These are phyloP conservation scores for Amanita polypyramis DNA, from an alignment of 768 basidiomycete species.

Conservation along the genomic window DNA sequence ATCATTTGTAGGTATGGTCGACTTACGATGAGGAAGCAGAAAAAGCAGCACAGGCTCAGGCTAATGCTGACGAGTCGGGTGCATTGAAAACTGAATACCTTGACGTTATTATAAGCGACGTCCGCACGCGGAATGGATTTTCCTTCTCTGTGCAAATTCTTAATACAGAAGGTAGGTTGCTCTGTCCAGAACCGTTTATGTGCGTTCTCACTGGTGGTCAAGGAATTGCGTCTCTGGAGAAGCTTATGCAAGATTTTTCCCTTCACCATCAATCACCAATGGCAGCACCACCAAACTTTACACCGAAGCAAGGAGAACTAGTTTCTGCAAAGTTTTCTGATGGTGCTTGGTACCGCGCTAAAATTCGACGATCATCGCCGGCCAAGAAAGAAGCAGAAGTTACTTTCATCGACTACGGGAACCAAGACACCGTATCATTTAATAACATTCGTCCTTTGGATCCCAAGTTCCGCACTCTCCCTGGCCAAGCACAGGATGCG, in stretches of 20 bases:
- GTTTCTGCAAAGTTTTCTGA: slow-evolving; percentile 94
- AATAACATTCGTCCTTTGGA: slow-evolving; percentile 84
- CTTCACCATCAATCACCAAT: slow-evolving; percentile 66
- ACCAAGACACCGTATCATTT: slow-evolving; percentile 82
- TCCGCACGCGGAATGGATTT: slow-evolving; percentile 64
- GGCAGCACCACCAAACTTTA: slow-evolving; percentile 52
- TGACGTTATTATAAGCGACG: slow-evolving; percentile 87
- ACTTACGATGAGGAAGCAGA: slow-evolving; percentile 72
- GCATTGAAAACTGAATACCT: slow-evolving; percentile 77
- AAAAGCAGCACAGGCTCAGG: slow-evolving; percentile 34
- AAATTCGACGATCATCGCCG: slow-evolving; percentile 76
- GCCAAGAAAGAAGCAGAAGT: slow-evolving; percentile 92
- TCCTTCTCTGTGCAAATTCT: slow-evolving; percentile 89
- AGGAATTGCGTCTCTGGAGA: slow-evolving; percentile 90
- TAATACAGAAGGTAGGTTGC: slow-evolving; percentile 71
- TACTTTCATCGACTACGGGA: slow-evolving; percentile 92
- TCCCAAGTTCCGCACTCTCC: slow-evolving; percentile 77
- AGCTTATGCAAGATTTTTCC: slow-evolving; percentile 91
- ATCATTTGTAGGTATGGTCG: slow-evolving; percentile 63
- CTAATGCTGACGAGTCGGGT: slow-evolving; percentile 33
- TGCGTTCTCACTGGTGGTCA: background rate
- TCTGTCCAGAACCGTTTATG: background rate
- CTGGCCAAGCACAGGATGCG: slow-evolving; percentile 92
- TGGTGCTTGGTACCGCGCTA: slow-evolving; percentile 93
- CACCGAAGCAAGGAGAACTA: slow-evolving; percentile 77